Conservation (phyloP, 2,329 filamentous ascomycete genomes). For the Ophiostoma ulmi region DNA sequence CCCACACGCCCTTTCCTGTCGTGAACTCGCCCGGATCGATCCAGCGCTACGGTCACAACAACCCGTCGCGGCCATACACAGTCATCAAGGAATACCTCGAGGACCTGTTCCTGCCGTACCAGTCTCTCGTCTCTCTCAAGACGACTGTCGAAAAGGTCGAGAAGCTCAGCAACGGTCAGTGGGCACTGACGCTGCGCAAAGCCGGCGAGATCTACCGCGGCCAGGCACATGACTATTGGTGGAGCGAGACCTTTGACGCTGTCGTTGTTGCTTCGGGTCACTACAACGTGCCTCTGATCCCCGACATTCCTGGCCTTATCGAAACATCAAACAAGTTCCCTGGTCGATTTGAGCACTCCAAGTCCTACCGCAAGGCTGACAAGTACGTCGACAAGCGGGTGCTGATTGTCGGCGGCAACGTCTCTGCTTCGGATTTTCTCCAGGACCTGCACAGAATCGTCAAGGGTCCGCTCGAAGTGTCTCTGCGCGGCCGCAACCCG, state of each 20-base stretch:
- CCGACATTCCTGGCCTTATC: slow-evolving; percentile 42
- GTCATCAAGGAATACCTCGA: slow-evolving; percentile 53
- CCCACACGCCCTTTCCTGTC: slow-evolving; percentile 22
- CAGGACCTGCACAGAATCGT: slow-evolving; percentile 26
- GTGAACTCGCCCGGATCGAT: slow-evolving; percentile 31
- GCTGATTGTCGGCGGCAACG: slow-evolving; percentile 58
- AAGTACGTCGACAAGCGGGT: slow-evolving; percentile 53
- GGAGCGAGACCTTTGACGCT: slow-evolving; percentile 40
- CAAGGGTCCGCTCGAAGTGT: slow-evolving; percentile 39
- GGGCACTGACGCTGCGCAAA: slow-evolving; percentile 47
- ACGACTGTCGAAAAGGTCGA: slow-evolving; percentile 58
- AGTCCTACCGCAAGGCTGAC: slow-evolving; percentile 47
- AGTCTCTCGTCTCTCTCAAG: slow-evolving; percentile 38
- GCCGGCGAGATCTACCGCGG: slow-evolving; percentile 27
- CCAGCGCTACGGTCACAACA: slow-evolving; percentile 47
- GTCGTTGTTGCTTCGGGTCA: slow-evolving; percentile 60
- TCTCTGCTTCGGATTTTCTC: slow-evolving; percentile 50
- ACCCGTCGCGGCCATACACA: slow-evolving; percentile 49
- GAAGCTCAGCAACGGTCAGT: slow-evolving; percentile 41
- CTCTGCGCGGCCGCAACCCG: slow-evolving; percentile 42
- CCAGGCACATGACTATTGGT: slow-evolving; percentile 48
- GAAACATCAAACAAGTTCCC: slow-evolving; percentile 42
- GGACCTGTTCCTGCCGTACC: slow-evolving; percentile 39
- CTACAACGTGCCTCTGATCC: slow-evolving; percentile 57
- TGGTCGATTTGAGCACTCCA: slow-evolving; percentile 51